Percentiles rank a stretch among this genome's conserved stretches.
Evolutionary conservation across 1,139 yeast species (phyloP).

Genomic region (Nematodospora anomalae): DNA sequence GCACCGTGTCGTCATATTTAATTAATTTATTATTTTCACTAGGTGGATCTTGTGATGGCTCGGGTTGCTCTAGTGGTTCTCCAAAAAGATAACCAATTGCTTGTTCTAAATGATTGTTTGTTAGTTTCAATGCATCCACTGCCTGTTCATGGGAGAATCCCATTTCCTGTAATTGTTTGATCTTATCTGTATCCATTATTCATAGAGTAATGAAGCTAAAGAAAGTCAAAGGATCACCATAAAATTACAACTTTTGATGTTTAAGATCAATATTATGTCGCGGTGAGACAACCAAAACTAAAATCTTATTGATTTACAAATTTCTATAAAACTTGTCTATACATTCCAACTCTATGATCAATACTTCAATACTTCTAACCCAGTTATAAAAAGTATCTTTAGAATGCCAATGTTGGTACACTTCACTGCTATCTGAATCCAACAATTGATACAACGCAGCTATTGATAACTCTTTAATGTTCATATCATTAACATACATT

Average conservation of each 20-base stretch:
- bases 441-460: conserved; percentile 1
- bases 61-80: conserved; percentile 27
- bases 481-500: conserved; percentile 10
- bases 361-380: background rate
- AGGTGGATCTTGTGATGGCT: conserved; percentile 7
- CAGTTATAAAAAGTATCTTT: background rate
- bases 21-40: conserved; percentile 12
- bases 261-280: too few relatives aligned
- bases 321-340: too few relatives aligned
- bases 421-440: conserved; percentile 2
- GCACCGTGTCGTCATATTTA: conserved; percentile 18
- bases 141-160: conserved; percentile 55
- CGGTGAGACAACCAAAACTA: too few relatives aligned
- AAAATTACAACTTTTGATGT: too few relatives aligned
- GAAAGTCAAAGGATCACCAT: too few relatives aligned
- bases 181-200: conserved; percentile 11
- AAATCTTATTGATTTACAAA: too few relatives aligned
- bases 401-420: background rate
- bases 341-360: background rate
- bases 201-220: conserved; percentile 9
- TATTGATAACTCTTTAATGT: conserved; percentile 3
- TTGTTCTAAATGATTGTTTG: conserved; percentile 49
- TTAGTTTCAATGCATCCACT: conserved; percentile 35
- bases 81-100: conserved; percentile 58
- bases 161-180: conserved; percentile 55